phyloP scores from a whole-genome alignment of 23 red algal species.

The Gracilaria domingensis region DNA sequence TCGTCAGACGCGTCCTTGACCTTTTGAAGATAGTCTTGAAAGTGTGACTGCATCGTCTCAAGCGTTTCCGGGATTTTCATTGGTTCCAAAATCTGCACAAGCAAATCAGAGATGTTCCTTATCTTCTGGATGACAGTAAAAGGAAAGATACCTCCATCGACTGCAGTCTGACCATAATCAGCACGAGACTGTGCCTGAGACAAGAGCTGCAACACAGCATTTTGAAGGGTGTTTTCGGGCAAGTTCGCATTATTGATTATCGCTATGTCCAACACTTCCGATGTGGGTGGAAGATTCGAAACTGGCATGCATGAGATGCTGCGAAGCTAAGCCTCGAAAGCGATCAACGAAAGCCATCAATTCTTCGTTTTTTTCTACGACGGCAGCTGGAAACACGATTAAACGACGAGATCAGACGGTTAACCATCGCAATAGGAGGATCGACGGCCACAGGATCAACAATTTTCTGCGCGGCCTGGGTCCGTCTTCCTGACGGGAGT shows the following conservation, averaged over 20 bases:
- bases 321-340: neutral
- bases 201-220: conserved; percentile 11
- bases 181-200: neutral
- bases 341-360: neutral
- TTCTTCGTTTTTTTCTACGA: neutral
- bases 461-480: neutral
- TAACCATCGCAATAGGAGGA: neutral
- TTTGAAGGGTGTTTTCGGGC: neutral
- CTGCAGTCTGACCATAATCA: neutral
- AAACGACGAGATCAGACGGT: neutral
- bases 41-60: neutral
- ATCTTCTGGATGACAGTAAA: conserved; percentile 17
- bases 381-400: neutral
- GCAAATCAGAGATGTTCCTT: neutral
- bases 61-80: neutral
- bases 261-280: neutral
- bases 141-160: neutral
- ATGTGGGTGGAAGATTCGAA: conserved; percentile 1
- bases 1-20: neutral
- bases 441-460: neutral
- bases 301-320: neutral
- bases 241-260: neutral
- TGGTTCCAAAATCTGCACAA: neutral
- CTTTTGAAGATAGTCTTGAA: neutral
- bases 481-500: neutral